A percentile compares a stretch with the other conserved stretches of the same genome.
phyloP scores from a whole-genome alignment of 2,329 filamentous ascomycete species.

The Talaromyces amestolkiae region DNA sequence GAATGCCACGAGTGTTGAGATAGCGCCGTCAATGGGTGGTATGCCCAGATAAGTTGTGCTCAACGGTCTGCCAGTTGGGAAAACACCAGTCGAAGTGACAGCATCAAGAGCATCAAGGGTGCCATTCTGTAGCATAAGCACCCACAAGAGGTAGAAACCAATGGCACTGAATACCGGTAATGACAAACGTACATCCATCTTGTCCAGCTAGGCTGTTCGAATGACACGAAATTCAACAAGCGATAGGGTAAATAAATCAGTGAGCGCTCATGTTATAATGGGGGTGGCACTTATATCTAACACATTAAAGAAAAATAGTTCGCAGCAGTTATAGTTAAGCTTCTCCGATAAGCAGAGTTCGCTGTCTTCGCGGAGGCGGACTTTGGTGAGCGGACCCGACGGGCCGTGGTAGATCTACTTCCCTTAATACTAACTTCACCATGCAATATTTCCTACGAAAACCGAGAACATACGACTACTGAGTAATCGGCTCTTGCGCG shows the following conservation, averaged over 20 bases:
- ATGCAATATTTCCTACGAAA: background rate
- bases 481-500: background rate
- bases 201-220: background rate
- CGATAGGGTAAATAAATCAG: background rate
- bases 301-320: background rate
- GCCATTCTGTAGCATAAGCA: background rate
- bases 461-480: background rate
- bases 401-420: background rate
- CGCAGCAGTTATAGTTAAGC: background rate
- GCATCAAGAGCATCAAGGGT: background rate
- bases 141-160: conserved; percentile 1
- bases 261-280: background rate
- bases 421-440: background rate
- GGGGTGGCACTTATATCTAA: background rate
- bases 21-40: background rate
- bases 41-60: background rate
- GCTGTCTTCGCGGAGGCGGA: background rate
- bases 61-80: background rate
- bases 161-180: background rate
- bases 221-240: background rate
- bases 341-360: background rate
- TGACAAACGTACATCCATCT: background rate
- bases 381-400: background rate
- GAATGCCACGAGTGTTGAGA: background rate
- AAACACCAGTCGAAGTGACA: background rate